Percentiles rank a stretch among this genome's conserved stretches.
These are phyloP conservation scores for Triangularia verruculosa DNA, from an alignment of 2,329 filamentous ascomycete genomes.

Conservation along the genomic window DNA sequence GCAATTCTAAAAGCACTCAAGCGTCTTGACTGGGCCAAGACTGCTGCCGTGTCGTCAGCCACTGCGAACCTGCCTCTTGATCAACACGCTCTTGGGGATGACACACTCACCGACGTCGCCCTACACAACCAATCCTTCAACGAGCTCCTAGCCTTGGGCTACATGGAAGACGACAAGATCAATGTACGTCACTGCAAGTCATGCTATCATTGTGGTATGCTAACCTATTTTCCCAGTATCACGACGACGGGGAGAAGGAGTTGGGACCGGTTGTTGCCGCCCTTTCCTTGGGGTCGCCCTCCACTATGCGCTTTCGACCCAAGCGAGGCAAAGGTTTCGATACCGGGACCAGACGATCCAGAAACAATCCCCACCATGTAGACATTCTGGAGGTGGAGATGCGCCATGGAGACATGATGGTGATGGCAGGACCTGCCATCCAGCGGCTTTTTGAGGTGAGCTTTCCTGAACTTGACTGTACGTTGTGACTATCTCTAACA, in stretches of 20 bases:
- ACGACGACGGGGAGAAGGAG: conserved; percentile 64
- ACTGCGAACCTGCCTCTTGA: conserved; percentile 24
- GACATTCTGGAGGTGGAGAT: conserved; percentile 43
- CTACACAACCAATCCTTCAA: conserved; percentile 49
- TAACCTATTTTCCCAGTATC: conserved; percentile 42
- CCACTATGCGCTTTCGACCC: conserved; percentile 56
- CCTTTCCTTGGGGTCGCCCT: conserved; percentile 56
- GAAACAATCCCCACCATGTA: conserved; percentile 28
- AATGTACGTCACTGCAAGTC: conserved; percentile 38
- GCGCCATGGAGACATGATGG: conserved; percentile 60
- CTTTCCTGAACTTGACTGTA: background rate
- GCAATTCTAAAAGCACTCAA: conserved; percentile 49
- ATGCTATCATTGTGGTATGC: background rate
- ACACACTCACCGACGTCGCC: background rate
- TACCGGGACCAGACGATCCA: background rate
- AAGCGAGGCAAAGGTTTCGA: conserved; percentile 41
- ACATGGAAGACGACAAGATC: conserved; percentile 59
- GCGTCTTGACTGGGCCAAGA: conserved; percentile 54
- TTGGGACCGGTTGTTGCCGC: conserved; percentile 62
- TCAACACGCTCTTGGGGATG: background rate
- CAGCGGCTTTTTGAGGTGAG: conserved; percentile 57
- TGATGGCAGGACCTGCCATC: conserved; percentile 60
- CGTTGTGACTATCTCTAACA: conserved; percentile 21
- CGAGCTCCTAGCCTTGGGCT: conserved; percentile 60
- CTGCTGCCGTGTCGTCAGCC: conserved; percentile 37